Percentiles rank a stretch among this genome's conserved stretches.
Evolutionary conservation across 306 rosid genomes (phyloP).

Genomic region (Vigna trinervia): DNA sequence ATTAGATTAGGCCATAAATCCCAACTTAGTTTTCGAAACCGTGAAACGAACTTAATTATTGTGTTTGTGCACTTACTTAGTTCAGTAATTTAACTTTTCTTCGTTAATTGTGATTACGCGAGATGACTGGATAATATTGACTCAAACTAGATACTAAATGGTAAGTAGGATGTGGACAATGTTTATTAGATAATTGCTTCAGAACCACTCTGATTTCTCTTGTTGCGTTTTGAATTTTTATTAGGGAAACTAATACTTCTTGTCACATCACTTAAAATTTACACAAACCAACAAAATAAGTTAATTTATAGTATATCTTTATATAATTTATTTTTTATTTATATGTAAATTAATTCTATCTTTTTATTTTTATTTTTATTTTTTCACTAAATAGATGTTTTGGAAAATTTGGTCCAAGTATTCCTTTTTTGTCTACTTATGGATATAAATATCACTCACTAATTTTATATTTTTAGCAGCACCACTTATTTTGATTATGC

Average conservation of each 20-base stretch:
- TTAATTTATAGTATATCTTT: too few relatives aligned
- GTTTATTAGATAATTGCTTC: background rate
- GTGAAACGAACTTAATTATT: constrained; percentile 4
- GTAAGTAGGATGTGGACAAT: background rate
- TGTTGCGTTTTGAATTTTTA: too few relatives aligned
- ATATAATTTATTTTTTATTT: too few relatives aligned
- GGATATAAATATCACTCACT: background rate
- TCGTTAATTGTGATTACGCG: constrained; percentile 31
- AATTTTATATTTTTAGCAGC: too few relatives aligned
- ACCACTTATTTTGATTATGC: background rate
- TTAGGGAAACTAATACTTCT: background rate
- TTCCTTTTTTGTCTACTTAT: background rate
- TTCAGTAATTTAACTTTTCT: constrained; percentile 15
- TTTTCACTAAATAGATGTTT: too few relatives aligned
- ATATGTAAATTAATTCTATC: too few relatives aligned
- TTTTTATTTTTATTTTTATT: too few relatives aligned
- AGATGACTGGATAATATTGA: constrained; percentile 21
- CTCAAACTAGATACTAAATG: constrained; percentile 9
- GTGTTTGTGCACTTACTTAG: background rate
- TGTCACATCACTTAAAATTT: background rate
- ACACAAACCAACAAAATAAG: background rate
- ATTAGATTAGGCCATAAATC: background rate
- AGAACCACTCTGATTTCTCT: background rate
- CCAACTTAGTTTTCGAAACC: too few relatives aligned
- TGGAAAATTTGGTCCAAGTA: too few relatives aligned